Conservation (phyloP, 2,329 filamentous ascomycete species). For the Botrytis porri region DNA sequence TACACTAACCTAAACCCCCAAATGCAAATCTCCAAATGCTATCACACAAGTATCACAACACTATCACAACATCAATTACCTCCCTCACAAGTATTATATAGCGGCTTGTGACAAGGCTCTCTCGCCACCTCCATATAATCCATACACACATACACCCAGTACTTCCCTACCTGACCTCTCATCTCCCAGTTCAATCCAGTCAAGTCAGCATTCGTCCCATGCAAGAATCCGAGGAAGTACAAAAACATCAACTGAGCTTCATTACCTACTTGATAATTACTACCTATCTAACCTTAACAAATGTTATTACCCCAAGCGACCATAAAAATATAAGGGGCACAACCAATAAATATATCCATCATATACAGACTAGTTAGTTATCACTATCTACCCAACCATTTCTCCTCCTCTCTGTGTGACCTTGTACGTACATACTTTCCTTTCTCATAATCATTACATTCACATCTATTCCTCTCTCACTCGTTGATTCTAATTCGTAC, state of each 20-base stretch:
- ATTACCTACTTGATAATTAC: too few relatives aligned
- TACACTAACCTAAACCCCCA: neutral
- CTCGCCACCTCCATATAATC: neutral
- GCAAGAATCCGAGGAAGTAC: neutral
- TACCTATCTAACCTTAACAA: too few relatives aligned
- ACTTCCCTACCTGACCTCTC: neutral
- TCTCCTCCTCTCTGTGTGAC: neutral
- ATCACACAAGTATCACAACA: neutral
- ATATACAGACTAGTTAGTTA: too few relatives aligned
- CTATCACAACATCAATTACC: neutral
- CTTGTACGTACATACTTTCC: neutral
- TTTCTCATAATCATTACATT: neutral
- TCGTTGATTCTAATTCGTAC: neutral
- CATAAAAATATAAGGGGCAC: neutral
- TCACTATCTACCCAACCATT: neutral
- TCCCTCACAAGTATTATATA: neutral
- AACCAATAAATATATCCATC: neutral
- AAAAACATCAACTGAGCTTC: neutral
- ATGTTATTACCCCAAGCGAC: neutral
- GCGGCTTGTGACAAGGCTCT: neutral
- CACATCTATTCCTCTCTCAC: neutral
- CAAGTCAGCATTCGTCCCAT: neutral
- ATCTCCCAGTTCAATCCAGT: neutral
- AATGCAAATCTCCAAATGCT: neutral
- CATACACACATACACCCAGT: too few relatives aligned